phyloP scores from a whole-genome alignment of 2,329 filamentous ascomycete genomes.

The Triangularia setosa region DNA sequence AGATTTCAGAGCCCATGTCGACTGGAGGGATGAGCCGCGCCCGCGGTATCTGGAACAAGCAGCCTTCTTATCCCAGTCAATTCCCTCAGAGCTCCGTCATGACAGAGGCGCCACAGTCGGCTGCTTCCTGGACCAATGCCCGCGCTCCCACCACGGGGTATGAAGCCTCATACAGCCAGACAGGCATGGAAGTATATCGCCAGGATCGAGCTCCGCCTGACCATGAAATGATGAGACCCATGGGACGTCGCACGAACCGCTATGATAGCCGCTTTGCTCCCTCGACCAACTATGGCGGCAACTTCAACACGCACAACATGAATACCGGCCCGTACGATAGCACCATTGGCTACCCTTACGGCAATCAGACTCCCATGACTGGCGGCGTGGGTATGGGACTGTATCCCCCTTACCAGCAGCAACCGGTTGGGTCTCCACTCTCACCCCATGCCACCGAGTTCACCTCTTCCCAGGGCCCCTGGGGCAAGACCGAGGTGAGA shows the following conservation, averaged over 20 bases:
- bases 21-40: constrained; percentile 49
- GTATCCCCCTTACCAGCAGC: constrained; percentile 50
- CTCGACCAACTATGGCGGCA: constrained; percentile 32
- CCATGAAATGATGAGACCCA: constrained; percentile 44
- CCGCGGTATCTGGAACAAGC: constrained; percentile 55
- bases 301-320: constrained; percentile 36
- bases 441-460: constrained; percentile 75
- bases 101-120: constrained; percentile 35
- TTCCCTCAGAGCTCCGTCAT: constrained; percentile 28
- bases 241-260: constrained; percentile 43
- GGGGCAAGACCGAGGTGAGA: constrained; percentile 51
- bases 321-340: constrained; percentile 30
- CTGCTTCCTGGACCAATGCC: constrained; percentile 47
- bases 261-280: constrained; percentile 40
- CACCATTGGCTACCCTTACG: constrained; percentile 21
- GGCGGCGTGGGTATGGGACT: constrained; percentile 38
- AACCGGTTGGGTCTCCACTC: constrained; percentile 60
- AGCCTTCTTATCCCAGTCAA: constrained; percentile 35
- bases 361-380: constrained; percentile 30
- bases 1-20: constrained; percentile 53
- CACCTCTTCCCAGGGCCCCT: constrained; percentile 50
- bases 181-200: constrained; percentile 39
- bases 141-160: constrained; percentile 38
- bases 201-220: constrained; percentile 47
- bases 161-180: constrained; percentile 37